A percentile compares a stretch with the other conserved stretches of the same genome.
Conservation (phyloP, 257 asterid genomes). For the Solanum chilense region DNA sequence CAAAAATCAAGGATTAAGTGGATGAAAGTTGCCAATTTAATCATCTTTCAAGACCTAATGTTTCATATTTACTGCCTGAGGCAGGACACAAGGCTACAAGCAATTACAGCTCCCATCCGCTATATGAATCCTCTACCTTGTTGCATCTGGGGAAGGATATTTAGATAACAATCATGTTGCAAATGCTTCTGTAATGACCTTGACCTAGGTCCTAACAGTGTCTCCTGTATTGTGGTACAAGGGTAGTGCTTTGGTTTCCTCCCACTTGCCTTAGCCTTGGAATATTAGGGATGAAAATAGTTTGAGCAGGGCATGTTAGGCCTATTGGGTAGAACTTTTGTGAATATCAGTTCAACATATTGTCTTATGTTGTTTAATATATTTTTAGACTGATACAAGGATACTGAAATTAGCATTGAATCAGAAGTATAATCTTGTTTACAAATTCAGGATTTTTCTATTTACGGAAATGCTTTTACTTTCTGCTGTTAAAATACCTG, state of each 20-base stretch:
- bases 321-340: not conserved
- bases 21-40: not conserved
- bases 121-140: not conserved
- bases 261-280: not conserved
- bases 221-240: not conserved
- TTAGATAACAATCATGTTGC: not conserved
- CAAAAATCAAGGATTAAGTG: not conserved
- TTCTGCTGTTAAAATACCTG: not conserved
- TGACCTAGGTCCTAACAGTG: not conserved
- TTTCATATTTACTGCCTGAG: not conserved
- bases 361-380: not conserved
- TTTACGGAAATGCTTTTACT: not conserved
- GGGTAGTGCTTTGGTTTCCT: not conserved
- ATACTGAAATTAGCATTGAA: not conserved
- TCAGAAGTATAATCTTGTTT: not conserved
- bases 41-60: not conserved
- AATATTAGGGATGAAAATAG: not conserved
- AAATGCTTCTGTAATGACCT: not conserved
- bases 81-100: not conserved
- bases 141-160: not conserved
- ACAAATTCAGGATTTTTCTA: not conserved
- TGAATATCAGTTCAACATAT: not conserved
- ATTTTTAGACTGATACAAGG: not conserved
- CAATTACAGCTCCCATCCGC: not conserved
- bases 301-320: not conserved